Conservation (phyloP, 169 alveolate genomes). For the Condylostoma magnum region DNA sequence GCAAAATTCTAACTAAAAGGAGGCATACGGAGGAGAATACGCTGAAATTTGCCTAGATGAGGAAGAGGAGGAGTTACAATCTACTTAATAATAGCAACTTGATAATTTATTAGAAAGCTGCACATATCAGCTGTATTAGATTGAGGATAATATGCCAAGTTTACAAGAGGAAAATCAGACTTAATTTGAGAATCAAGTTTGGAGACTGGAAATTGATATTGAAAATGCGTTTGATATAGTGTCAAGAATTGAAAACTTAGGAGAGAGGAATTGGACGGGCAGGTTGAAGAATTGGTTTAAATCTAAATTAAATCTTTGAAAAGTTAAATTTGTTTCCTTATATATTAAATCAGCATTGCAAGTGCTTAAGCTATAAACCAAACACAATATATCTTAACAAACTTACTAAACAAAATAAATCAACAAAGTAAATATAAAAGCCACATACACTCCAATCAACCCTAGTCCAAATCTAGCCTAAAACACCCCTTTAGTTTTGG, state of each 20-base stretch:
- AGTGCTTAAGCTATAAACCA: too few species aligned
- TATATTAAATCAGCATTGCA: too few species aligned
- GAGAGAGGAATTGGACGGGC: constrained; percentile 5
- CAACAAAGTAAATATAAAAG: too few species aligned
- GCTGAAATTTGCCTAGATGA: constrained; percentile 22
- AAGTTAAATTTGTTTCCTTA: too few species aligned
- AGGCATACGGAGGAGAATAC: constrained; percentile 29
- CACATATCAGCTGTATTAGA: not conserved
- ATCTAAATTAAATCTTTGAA: too few species aligned
- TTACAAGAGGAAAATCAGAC: not conserved
- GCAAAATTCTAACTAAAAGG: not conserved
- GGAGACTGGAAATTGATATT: constrained; percentile 40
- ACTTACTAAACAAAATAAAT: too few species aligned
- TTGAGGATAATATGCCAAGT: constrained; percentile 3
- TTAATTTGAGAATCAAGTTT: constrained; percentile 22
- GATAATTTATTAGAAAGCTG: not conserved
- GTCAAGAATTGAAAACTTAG: constrained; percentile 21
- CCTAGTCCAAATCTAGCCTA: too few species aligned
- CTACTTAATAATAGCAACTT: not conserved
- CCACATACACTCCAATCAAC: too few species aligned
- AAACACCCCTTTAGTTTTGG: too few species aligned
- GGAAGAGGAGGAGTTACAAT: not conserved
- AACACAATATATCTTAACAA: too few species aligned
- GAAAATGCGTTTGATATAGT: constrained; percentile 35
- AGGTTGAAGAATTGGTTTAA: constrained; percentile 28